A percentile compares a stretch with the other conserved stretches of the same genome.
These are phyloP conservation scores for Myriosclerotinia scirpicola DNA, from an alignment of 2,329 filamentous ascomycete genomes.

Conservation along the genomic window DNA sequence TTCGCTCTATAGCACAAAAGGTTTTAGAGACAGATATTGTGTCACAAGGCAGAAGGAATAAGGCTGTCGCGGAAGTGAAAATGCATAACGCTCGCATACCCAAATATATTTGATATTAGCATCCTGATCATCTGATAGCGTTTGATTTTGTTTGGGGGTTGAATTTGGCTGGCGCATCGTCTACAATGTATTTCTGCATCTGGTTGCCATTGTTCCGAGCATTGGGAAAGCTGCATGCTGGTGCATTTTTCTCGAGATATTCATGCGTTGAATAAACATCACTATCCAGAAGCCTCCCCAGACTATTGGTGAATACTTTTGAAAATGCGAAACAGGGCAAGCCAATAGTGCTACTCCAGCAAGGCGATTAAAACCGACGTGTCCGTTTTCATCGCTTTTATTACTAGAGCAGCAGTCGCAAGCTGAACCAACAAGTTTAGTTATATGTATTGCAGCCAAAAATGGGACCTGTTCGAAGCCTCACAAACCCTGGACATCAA, in stretches of 20 bases:
- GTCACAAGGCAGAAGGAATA: not conserved
- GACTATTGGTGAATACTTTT: not conserved
- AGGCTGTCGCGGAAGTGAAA: not conserved
- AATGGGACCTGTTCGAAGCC: not conserved
- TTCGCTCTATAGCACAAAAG: not conserved
- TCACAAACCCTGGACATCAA: constrained; percentile 5
- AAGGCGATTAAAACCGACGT: not conserved
- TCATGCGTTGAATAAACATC: not conserved
- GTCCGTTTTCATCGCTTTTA: not conserved
- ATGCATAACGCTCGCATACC: constrained; percentile 9
- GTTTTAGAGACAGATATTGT: not conserved
- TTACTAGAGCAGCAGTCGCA: not conserved
- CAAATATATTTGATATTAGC: not conserved
- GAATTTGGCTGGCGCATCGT: not conserved
- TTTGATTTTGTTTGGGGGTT: not conserved
- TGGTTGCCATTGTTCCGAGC: not conserved
- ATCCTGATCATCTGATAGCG: not conserved
- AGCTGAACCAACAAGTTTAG: not conserved
- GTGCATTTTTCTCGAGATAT: not conserved
- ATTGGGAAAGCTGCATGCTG: not conserved
- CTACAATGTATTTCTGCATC: not conserved
- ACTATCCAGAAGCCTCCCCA: not conserved
- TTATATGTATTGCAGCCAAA: not conserved
- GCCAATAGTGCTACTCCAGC: not conserved
- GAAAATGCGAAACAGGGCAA: not conserved